Conservation (phyloP, 2,329 filamentous ascomycete genomes). For the Lecanicillium sp. region DNA sequence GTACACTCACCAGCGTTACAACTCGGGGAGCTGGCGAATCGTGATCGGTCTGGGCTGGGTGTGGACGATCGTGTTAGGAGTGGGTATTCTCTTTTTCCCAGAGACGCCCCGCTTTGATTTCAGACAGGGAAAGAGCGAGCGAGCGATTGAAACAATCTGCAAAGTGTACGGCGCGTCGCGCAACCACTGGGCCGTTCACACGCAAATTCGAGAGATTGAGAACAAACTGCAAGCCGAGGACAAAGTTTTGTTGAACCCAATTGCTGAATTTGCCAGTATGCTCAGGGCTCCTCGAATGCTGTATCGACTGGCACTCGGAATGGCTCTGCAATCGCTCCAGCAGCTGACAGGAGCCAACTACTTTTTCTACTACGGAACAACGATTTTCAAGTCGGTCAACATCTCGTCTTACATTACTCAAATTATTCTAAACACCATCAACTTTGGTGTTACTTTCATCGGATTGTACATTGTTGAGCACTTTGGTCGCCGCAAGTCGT, state of each 20-base stretch:
- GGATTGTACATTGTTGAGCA: constrained; percentile 65
- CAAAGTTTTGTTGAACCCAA: constrained; percentile 28
- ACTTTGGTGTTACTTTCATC: constrained; percentile 58
- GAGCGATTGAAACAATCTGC: constrained; percentile 39
- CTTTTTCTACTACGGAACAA: constrained; percentile 57
- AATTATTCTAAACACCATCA: constrained; percentile 60
- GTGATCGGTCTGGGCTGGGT: constrained; percentile 47
- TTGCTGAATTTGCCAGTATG: constrained; percentile 47
- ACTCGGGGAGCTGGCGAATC: constrained; percentile 52
- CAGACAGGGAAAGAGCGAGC: constrained; percentile 36
- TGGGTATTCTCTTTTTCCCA: constrained; percentile 41
- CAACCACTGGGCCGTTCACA: constrained; percentile 36
- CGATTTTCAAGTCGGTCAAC: constrained; percentile 36
- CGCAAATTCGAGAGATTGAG: constrained; percentile 46
- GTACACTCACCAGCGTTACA: constrained; percentile 30
- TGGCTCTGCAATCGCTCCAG: constrained; percentile 56
- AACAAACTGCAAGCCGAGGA: constrained; percentile 43
- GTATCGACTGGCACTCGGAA: constrained; percentile 54
- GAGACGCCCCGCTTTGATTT: constrained; percentile 47
- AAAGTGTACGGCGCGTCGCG: constrained; percentile 36
- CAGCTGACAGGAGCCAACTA: constrained; percentile 57
- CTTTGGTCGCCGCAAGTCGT: constrained; percentile 54
- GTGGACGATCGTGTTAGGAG: constrained; percentile 39
- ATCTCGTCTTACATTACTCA: constrained; percentile 58
- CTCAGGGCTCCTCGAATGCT: constrained; percentile 57